phyloP scores from a whole-genome alignment of 192 early-diverging fungal genomes.

The Pilobolus umbonatus region DNA sequence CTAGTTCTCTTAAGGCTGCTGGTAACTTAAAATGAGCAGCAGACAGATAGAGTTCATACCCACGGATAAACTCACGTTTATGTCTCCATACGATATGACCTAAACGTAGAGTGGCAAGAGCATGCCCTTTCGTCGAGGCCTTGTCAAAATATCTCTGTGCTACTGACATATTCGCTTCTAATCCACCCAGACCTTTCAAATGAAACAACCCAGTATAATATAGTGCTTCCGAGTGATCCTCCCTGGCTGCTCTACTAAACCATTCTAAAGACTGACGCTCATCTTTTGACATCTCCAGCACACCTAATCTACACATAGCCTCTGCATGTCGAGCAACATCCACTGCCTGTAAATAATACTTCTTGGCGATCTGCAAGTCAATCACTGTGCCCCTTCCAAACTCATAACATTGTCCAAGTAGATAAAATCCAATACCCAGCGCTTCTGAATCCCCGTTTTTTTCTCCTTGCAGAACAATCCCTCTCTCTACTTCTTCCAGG shows the following conservation, averaged over 20 bases:
- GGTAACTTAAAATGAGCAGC: slow-evolving; percentile 18
- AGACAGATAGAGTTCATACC: slow-evolving; percentile 10
- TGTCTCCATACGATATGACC: slow-evolving; percentile 18
- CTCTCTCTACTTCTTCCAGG: slow-evolving; percentile 5
- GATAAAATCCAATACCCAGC: slow-evolving; percentile 16
- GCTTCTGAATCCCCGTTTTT: slow-evolving; percentile 1
- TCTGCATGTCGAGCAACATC: slow-evolving; percentile 2
- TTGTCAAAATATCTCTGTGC: slow-evolving; percentile 20
- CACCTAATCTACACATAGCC: slow-evolving; percentile 20
- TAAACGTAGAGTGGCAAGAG: slow-evolving; percentile 19
- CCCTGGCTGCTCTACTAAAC: slow-evolving; percentile 23
- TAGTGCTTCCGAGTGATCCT: slow-evolving; percentile 9
- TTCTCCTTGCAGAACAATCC: background rate
- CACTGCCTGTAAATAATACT: slow-evolving; percentile 13
- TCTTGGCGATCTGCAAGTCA: slow-evolving; percentile 14
- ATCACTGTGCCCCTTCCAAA: slow-evolving; percentile 16
- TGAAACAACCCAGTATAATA: slow-evolving; percentile 27
- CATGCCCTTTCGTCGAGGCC: slow-evolving; percentile 15
- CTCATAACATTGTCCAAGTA: slow-evolving; percentile 30
- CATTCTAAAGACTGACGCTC: slow-evolving; percentile 20
- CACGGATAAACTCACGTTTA: background rate
- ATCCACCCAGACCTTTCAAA: slow-evolving; percentile 13
- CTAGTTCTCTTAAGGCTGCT: slow-evolving; percentile 17
- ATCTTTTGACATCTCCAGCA: background rate
- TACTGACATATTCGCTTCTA: slow-evolving; percentile 11